Base-by-base conservation (phyloP, 495 filamentous ascomycete species). In the Evansstolkia leycettana region DNA sequence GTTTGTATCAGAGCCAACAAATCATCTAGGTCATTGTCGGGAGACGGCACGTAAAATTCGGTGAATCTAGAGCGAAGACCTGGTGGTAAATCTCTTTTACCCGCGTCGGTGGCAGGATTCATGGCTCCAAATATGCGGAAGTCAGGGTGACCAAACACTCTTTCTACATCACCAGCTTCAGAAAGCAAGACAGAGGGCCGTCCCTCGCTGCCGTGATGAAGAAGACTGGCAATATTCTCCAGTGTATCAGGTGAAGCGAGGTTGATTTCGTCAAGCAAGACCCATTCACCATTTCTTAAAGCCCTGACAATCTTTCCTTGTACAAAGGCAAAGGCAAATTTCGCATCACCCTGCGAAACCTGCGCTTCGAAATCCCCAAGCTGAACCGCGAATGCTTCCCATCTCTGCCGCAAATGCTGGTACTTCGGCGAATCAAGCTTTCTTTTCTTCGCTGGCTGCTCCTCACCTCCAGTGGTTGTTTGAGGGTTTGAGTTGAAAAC, bases 101-200 rank as follows among this genome's bases (percentile, higher is more conserved):
- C 92, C 38, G 94, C 74, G 66, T 99, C 92, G 9, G 89, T 96
- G 8, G 92, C 89, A 29, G 92, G 92, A 49, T 99, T 99, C 92
- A 99, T 99, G 29, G 90, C 90, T 16, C 83, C 92, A 56, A 99
- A 96, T 16, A 99, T 81, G 20, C 92, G 78, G 54, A 99, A 99
- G 45, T 94, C 74, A 2, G 84, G 80, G 52, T 99, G 90, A 1
- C 87, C 88, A 34, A 78, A 74, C 7, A 96, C 77, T 28, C 86
- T 72, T 52, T 95, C 84, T 16, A 87, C 78, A 39, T 87, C 82
- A 33, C 90, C 92, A 25, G 84, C 86, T 57, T 99, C 92, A 1
- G 85, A 83, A 17, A 99, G 72, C 9, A 95, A 62, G 25, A 99
- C 75, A 10, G 83, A 94, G 1, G 87, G 85, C 0, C 66, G 54